phyloP scores from a whole-genome alignment of 2,329 filamentous ascomycete genomes.

The Ophiostoma himal-ulmi region DNA sequence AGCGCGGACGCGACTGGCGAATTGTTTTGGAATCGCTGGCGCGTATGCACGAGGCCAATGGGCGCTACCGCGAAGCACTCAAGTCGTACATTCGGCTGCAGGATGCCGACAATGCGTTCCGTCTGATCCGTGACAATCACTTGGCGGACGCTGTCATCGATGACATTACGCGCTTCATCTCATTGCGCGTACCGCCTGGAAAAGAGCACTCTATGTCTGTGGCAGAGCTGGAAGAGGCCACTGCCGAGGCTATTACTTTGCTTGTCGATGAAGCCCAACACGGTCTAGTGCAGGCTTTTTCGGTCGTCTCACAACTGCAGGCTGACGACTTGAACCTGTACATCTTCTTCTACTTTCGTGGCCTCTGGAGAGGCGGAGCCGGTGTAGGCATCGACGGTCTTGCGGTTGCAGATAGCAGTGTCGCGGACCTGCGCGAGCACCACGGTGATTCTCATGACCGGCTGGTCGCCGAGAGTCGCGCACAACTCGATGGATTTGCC shows the following conservation, averaged over 20 bases:
- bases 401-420: constrained; percentile 32
- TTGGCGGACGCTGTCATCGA: constrained; percentile 84
- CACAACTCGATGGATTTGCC: constrained; percentile 77
- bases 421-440: constrained; percentile 47
- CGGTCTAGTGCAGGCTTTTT: constrained; percentile 71
- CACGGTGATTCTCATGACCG: constrained; percentile 50
- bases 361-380: constrained; percentile 66
- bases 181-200: constrained; percentile 72
- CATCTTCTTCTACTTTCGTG: constrained; percentile 85
- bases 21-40: constrained; percentile 84
- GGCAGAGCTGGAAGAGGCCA: constrained; percentile 69
- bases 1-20: constrained; percentile 74
- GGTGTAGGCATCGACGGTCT: neutral
- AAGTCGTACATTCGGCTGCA: constrained; percentile 85
- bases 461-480: constrained; percentile 52
- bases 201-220: constrained; percentile 60
- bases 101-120: constrained; percentile 84
- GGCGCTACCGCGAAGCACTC: constrained; percentile 75
- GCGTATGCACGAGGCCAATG: constrained; percentile 74
- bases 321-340: constrained; percentile 64
- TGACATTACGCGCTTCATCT: constrained; percentile 83
- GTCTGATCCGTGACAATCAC: constrained; percentile 78
- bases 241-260: constrained; percentile 74
- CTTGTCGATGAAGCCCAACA: constrained; percentile 88
- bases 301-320: constrained; percentile 73